These are phyloP conservation scores for Fusarium nurragi DNA, from an alignment of 2,329 filamentous ascomycete genomes.

Conservation along the genomic window DNA sequence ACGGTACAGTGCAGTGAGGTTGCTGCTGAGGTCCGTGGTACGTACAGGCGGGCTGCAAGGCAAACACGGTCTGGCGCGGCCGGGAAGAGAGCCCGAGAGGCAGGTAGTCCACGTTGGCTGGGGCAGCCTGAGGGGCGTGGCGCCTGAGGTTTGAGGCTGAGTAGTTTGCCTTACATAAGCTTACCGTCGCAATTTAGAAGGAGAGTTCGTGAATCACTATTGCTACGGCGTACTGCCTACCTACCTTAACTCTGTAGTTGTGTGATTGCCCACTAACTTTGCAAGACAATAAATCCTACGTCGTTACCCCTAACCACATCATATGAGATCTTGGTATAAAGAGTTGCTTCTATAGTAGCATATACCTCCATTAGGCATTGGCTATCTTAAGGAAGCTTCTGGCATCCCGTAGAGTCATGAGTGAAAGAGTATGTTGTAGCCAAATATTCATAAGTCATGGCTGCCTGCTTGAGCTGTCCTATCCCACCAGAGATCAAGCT, in stretches of 20 bases:
- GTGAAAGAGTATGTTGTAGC: neutral
- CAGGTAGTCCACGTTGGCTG: slow-evolving; percentile 35
- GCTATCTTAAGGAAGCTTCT: slow-evolving; percentile 12
- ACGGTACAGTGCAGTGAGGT: slow-evolving; percentile 32
- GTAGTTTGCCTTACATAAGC: slow-evolving; percentile 6
- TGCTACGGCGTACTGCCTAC: neutral
- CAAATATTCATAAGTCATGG: slow-evolving; percentile 3
- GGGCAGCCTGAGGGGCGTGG: slow-evolving; percentile 31
- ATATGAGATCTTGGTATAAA: no score
- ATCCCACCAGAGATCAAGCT: neutral
- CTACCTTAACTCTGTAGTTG: no score
- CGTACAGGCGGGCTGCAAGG: slow-evolving; percentile 47
- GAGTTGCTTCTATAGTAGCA: neutral
- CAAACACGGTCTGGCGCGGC: slow-evolving; percentile 57
- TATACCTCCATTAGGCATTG: no score
- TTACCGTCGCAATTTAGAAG: neutral
- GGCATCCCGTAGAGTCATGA: neutral
- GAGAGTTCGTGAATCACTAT: no score
- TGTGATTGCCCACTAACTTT: no score
- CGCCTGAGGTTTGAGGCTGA: slow-evolving; percentile 25
- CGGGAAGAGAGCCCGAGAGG: slow-evolving; percentile 28
- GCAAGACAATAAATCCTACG: no score
- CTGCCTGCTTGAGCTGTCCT: slow-evolving; percentile 19
- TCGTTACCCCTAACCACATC: no score
- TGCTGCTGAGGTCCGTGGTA: slow-evolving; percentile 31